Conservation (phyloP, 371 early-diverging fungal species). For the Furculomyces boomerangus region DNA sequence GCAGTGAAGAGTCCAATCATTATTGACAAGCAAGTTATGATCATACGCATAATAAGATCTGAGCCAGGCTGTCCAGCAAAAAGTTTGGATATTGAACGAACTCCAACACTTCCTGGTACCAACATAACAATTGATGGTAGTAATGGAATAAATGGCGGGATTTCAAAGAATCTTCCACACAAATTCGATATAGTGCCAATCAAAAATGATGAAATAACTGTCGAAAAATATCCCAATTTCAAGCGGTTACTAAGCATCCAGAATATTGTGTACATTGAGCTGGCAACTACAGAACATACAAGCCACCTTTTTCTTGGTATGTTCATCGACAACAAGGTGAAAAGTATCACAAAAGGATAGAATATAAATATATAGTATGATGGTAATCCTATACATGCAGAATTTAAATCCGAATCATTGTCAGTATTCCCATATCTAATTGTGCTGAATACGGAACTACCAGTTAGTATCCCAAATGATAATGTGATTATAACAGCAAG, state of each 20-base stretch:
- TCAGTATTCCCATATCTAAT: slow-evolving; percentile 2
- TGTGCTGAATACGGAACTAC: slow-evolving; percentile 24
- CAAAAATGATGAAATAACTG: slow-evolving; percentile 20
- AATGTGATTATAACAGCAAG: slow-evolving; percentile 49
- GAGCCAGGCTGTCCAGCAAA: slow-evolving; percentile 16
- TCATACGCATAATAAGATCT: slow-evolving; percentile 28
- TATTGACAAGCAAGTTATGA: slow-evolving; percentile 28
- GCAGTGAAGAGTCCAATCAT: slow-evolving; percentile 31
- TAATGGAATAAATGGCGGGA: slow-evolving; percentile 31
- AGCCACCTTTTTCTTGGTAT: slow-evolving; percentile 11
- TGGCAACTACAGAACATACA: slow-evolving; percentile 10
- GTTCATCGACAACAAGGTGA: slow-evolving; percentile 12
- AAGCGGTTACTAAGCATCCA: slow-evolving; percentile 8
- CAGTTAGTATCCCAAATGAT: slow-evolving; percentile 51
- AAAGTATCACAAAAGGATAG: slow-evolving; percentile 10
- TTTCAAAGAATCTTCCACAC: slow-evolving; percentile 26
- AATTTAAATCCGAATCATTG: slow-evolving; percentile 6
- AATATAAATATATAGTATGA: slow-evolving; percentile 13
- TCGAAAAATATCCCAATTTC: slow-evolving; percentile 8
- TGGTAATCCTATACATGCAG: slow-evolving; percentile 8
- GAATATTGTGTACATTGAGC: slow-evolving; percentile 9
- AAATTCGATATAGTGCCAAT: slow-evolving; percentile 17
- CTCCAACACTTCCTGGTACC: slow-evolving; percentile 35
- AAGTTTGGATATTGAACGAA: slow-evolving; percentile 26
- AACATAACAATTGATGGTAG: slow-evolving; percentile 30